Percentiles rank a stretch among this genome's conserved stretches.
phyloP scores from a whole-genome alignment of 1,284 basidiomycete genomes.

The Cutaneotrichosporon arboriforme region DNA sequence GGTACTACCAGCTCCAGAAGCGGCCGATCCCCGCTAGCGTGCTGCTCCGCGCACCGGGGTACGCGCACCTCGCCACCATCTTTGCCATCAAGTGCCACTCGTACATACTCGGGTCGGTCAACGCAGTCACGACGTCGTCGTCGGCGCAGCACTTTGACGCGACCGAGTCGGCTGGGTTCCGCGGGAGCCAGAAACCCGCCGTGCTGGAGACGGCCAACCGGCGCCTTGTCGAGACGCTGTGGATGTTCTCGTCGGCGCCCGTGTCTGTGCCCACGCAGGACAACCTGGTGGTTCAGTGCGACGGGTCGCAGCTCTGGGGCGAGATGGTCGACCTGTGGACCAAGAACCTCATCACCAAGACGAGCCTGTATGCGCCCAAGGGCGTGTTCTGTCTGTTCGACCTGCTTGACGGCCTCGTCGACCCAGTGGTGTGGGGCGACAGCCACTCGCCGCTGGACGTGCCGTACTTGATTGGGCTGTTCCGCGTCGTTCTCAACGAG shows the following conservation, averaged over 20 bases:
- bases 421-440: slow-evolving; percentile 30
- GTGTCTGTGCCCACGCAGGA: slow-evolving; percentile 30
- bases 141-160: slow-evolving; percentile 48
- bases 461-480: slow-evolving; percentile 48
- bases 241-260: slow-evolving; percentile 45
- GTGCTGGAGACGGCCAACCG: slow-evolving; percentile 53
- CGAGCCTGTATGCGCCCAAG: slow-evolving; percentile 52
- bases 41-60: slow-evolving; percentile 50
- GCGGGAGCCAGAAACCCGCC: slow-evolving; percentile 50
- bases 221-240: slow-evolving; percentile 49
- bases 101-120: slow-evolving; percentile 50
- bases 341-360: slow-evolving; percentile 48
- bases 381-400: slow-evolving; percentile 51
- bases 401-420: slow-evolving; percentile 46
- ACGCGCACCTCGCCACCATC: slow-evolving; percentile 48
- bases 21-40: slow-evolving; percentile 38
- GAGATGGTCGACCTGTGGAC: slow-evolving; percentile 51
- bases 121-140: slow-evolving; percentile 49
- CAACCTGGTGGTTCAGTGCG: slow-evolving; percentile 38
- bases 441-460: slow-evolving; percentile 46
- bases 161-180: slow-evolving; percentile 51
- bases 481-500: slow-evolving; percentile 49
- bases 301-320: slow-evolving; percentile 47
- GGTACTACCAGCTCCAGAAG: slow-evolving; percentile 35
- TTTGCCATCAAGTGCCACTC: slow-evolving; percentile 49